These are phyloP conservation scores for Lycium ferocissimum DNA, from an alignment of 257 asterid species.

Conservation along the genomic window DNA sequence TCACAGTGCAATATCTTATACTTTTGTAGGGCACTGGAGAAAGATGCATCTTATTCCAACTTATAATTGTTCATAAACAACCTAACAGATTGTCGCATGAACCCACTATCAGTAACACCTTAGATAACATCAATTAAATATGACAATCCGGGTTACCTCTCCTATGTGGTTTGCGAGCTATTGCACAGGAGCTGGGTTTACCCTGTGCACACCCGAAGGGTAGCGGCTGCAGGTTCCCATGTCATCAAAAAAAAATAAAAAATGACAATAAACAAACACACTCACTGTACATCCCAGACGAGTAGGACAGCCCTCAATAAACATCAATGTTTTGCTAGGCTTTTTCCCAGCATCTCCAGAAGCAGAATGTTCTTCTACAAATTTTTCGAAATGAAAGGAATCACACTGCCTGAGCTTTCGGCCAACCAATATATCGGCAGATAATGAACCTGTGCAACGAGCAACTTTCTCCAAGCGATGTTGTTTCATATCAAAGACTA, in stretches of 20 bases:
- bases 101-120: slow-evolving; percentile 7
- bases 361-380: slow-evolving; percentile 78
- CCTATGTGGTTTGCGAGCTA: too few relatives aligned
- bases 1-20: neutral
- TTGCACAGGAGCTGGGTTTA: too few relatives aligned
- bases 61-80: neutral
- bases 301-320: slow-evolving; percentile 86
- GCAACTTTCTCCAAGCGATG: slow-evolving; percentile 94
- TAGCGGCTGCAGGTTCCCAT: too few relatives aligned
- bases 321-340: slow-evolving; percentile 85
- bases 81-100: slow-evolving; percentile 18
- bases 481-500: slow-evolving; percentile 92
- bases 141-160: too few relatives aligned
- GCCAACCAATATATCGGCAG: slow-evolving; percentile 61
- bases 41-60: neutral
- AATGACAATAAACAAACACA: slow-evolving; percentile 23
- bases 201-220: too few relatives aligned
- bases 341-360: slow-evolving; percentile 72
- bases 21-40: slow-evolving; percentile 11
- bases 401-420: slow-evolving; percentile 82
- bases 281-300: slow-evolving; percentile 91
- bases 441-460: slow-evolving; percentile 76
- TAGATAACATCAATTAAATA: neutral
- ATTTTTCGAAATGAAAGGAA: slow-evolving; percentile 79
- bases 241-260: neutral